A percentile compares a stretch with the other conserved stretches of the same genome.
phyloP scores from a whole-genome alignment of 306 rosid genomes.

The Cicer bijugum region DNA sequence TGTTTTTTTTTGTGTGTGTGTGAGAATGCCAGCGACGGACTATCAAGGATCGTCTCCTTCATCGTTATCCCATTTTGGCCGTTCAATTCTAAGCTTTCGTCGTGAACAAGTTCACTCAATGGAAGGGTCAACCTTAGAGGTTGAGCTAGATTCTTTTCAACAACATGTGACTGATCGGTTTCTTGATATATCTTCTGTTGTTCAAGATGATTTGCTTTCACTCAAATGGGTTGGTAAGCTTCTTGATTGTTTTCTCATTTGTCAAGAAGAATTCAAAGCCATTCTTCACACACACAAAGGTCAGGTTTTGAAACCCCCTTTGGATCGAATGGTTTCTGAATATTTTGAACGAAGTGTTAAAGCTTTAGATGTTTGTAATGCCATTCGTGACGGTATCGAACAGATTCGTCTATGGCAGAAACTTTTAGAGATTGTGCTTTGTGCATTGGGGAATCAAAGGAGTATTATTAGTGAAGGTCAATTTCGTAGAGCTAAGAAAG shows the following conservation, averaged over 20 bases:
- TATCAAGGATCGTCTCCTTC: slow-evolving; percentile 66
- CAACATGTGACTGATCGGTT: slow-evolving; percentile 60
- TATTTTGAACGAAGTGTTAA: slow-evolving; percentile 82
- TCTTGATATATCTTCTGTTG: slow-evolving; percentile 49
- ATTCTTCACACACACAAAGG: slow-evolving; percentile 52
- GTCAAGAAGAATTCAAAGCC: slow-evolving; percentile 73
- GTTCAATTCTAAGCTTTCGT: slow-evolving; percentile 58
- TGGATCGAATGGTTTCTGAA: slow-evolving; percentile 73
- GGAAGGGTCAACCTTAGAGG: slow-evolving; percentile 54
- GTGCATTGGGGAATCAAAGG: slow-evolving; percentile 64
- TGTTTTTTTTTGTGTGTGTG: slow-evolving; percentile 18
- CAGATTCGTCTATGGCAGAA: slow-evolving; percentile 86
- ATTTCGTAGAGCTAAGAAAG: slow-evolving; percentile 88
- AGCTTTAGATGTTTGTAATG: slow-evolving; percentile 92
- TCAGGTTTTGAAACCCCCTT: slow-evolving; percentile 49
- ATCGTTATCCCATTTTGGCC: slow-evolving; percentile 57
- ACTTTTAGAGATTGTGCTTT: slow-evolving; percentile 73
- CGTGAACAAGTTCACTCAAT: slow-evolving; percentile 64
- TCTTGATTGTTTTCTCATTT: slow-evolving; percentile 61
- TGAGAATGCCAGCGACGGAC: slow-evolving; percentile 87
- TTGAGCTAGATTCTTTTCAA: slow-evolving; percentile 72
- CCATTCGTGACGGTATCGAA: slow-evolving; percentile 84
- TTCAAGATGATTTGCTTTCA: slow-evolving; percentile 59
- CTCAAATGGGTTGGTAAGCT: slow-evolving; percentile 71
- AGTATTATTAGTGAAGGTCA: slow-evolving; percentile 85